Conservation (phyloP, 140 eudicot species). For the Oenanthe javanica region DNA sequence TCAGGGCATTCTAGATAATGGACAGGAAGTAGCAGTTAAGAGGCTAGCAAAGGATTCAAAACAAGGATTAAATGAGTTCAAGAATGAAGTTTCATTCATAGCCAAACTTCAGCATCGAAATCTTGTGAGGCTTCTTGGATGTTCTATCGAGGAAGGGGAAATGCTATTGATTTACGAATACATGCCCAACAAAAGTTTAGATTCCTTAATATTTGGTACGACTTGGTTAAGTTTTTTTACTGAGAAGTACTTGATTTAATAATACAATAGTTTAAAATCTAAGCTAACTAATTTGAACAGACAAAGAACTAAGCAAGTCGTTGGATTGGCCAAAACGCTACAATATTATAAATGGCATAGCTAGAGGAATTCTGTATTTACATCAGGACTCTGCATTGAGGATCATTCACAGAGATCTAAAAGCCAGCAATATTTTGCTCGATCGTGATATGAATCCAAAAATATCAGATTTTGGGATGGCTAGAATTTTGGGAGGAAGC, state of each 20-base stretch:
- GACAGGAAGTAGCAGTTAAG: slow-evolving; percentile 10
- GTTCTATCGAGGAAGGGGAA: neutral
- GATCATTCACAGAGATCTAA: slow-evolving; percentile 44
- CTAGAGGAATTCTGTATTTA: slow-evolving; percentile 39
- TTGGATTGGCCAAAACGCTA: slow-evolving; percentile 36
- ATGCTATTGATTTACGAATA: slow-evolving; percentile 5
- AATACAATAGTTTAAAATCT: neutral
- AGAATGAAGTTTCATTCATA: slow-evolving; percentile 5
- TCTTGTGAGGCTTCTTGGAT: slow-evolving; percentile 13
- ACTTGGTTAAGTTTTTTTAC: neutral
- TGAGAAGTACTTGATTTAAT: neutral
- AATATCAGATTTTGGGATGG: slow-evolving; percentile 50
- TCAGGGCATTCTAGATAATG: neutral
- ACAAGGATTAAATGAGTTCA: slow-evolving; percentile 10
- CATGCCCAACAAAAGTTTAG: slow-evolving; percentile 9
- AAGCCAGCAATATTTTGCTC: slow-evolving; percentile 38
- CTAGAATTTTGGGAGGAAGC: slow-evolving; percentile 35
- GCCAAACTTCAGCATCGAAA: slow-evolving; percentile 13
- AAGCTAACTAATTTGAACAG: neutral
- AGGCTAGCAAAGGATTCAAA: slow-evolving; percentile 2
- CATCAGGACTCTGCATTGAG: slow-evolving; percentile 42
- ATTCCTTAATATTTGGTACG: slow-evolving; percentile 5
- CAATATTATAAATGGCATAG: slow-evolving; percentile 37
- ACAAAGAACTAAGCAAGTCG: slow-evolving; percentile 3
- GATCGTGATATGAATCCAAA: slow-evolving; percentile 45